Evolutionary conservation across 192 early-diverging fungal species (phyloP), one percentile per base, ranked within the genome.

Genomic region (Coemansia sp.): DNA sequence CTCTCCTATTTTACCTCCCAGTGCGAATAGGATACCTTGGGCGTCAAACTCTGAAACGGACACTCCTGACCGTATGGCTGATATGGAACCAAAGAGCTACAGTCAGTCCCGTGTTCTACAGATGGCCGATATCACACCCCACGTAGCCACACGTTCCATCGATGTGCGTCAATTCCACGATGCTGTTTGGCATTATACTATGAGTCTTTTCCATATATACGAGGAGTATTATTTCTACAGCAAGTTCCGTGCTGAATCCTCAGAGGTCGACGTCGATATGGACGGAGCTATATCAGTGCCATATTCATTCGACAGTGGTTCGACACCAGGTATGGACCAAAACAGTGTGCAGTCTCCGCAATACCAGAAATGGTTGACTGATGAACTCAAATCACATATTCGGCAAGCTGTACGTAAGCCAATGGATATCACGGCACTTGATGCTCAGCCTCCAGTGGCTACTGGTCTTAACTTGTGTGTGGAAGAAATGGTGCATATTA

Each of bases 211-310:
- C 53, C 61, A 72, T 30, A 65, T 72, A 32, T 72, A 65, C 54
- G 69, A 72, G 45, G 69, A 72, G 48, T 61, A 54, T 39, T 72
- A 72, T 49, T 72, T 65, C 35, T 72, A 65, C 62, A 60, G 35
- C 45, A 65, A 72, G 54, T 72, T 52, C 53, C 52, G 44, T 28
- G 53, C 55, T 34, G 69, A 60, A n/a, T n/a, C n/a, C n/a, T n/a
- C n/a, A n/a, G n/a, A n/a, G n/a, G 28, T 48, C 2, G 58, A 56
- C 8, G 20, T 20, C 9, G 49, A 39, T 8, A 55, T 60, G 36
- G 58, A 52, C 14, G 30, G 46, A 6, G 53, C 27, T 39, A 32
- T 25, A 5, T 46, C 44, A 19, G n/a, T n/a, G n/a, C n/a, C n/a
- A n/a, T n/a, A n/a, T n/a, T n/a, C n/a, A n/a, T n/a, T n/a, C n/a